Base-by-base conservation (phyloP, 2,329 filamentous ascomycete genomes). In the Coniochaeta prunicola region DNA sequence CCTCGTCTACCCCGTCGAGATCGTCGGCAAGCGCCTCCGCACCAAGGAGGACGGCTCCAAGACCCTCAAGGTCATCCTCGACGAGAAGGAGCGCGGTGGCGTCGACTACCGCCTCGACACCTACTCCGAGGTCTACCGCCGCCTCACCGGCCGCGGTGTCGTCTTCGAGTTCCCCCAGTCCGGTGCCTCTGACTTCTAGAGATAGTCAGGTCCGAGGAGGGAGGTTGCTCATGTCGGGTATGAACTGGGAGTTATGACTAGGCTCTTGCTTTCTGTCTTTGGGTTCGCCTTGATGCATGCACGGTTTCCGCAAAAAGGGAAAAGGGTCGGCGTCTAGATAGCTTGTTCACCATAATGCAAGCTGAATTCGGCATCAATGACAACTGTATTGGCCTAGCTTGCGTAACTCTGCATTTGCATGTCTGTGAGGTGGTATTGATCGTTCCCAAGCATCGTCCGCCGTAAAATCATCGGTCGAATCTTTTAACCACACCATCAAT, bases 51-150 rank as follows among this genome's bases (percentile, higher is more conserved):
- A 99, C 80, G 92, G 92, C 79, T 88, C 85, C 88, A 97, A 97
- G 90, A 82, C 91, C 76, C 88, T 97, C 80, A 99, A 99, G 90
- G 91, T 99, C 77, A 86, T 99, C 76, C 88, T 99, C 63, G 94
- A 99, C 80, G 94, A 97, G 90, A 99, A 99, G 91, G 94, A 99
- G 90, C 91, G 92, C 73, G 93, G 92, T 74, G 92, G 92, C 78
- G 93, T 99, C 71, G 94, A 99, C 86, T 97, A 97, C 90, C 88
- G 94, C 78, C 91, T 99, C 71, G 94, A 99, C 82, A 97, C 93
- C 77, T 99, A 99, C 87, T 91, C 91, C 67, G 94, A 99, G 88
- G 94, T 99, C 77, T 99, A 99, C 90, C 91, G 92, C 80, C 89
- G 91, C 74, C 84, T 99, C 76, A 99, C 94, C 65, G 94, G 94